Evolutionary conservation across 805 yeast genomes (phyloP).

Genomic region (Cyberlindnera mississippiensis): DNA sequence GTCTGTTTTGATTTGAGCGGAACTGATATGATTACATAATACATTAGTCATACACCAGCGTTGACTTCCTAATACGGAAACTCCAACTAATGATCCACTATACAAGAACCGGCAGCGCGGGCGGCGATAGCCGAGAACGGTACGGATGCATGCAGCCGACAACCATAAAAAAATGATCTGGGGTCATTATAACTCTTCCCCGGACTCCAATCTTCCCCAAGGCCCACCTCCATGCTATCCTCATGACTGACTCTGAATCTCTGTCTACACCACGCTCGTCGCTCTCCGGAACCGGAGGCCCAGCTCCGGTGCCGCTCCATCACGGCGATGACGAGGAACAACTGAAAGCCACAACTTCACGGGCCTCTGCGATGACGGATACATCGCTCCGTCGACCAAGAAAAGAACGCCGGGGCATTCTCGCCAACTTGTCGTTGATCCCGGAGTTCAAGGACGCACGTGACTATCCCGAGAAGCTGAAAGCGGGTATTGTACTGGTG

Average conservation of each 20-base stretch:
- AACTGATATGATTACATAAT: too few species aligned
- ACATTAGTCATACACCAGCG: too few species aligned
- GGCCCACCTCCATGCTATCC: background rate
- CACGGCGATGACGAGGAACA: background rate
- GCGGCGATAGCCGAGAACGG: background rate
- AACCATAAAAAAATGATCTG: too few species aligned
- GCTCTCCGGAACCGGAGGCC: background rate
- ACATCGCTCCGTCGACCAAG: constrained; percentile 14
- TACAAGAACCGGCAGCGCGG: background rate
- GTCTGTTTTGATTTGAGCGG: background rate
- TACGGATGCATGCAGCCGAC: background rate
- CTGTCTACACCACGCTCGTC: background rate
- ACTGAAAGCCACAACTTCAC: background rate
- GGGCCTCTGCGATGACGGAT: constrained; percentile 2
- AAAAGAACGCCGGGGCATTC: constrained; percentile 46
- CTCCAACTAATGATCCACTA: background rate
- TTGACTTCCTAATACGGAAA: background rate
- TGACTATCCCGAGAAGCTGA: constrained; percentile 48
- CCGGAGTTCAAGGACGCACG: constrained; percentile 77
- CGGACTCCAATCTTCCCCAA: background rate
- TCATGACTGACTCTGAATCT: background rate
- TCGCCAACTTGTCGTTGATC: constrained; percentile 44
- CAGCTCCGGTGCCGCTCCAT: background rate
- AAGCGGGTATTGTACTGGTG: constrained; percentile 53
- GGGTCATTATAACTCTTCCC: background rate